Conservation (phyloP, 1,284 basidiomycete species). For the Porogramme epimiltina region DNA sequence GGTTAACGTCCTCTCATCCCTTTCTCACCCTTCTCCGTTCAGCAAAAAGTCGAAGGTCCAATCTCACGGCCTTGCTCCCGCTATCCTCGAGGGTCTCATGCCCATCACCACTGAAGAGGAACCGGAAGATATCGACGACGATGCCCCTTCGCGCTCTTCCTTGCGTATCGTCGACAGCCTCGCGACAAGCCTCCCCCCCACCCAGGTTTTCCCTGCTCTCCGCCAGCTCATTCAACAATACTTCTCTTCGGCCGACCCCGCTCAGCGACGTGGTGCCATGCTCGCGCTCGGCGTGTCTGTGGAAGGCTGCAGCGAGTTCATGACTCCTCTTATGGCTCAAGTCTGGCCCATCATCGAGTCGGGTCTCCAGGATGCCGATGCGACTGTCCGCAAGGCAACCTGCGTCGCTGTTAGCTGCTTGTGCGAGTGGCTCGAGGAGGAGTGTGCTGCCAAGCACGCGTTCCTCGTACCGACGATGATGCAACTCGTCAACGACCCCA, state of each 20-base stretch:
- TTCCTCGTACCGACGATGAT: conserved; percentile 92
- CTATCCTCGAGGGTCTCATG: conserved; percentile 91
- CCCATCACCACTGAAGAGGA: conserved; percentile 92
- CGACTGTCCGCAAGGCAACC: conserved; percentile 90
- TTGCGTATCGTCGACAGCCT: conserved; percentile 95
- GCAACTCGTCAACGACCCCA: conserved; percentile 85
- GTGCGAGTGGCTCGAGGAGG: conserved; percentile 97
- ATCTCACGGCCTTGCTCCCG: conserved; percentile 81
- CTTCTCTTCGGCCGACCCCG: conserved; percentile 79
- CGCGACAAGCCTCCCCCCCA: conserved; percentile 91
- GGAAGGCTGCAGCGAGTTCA: conserved; percentile 98
- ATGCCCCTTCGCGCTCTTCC: conserved; percentile 91
- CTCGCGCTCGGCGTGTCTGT: conserved; percentile 96
- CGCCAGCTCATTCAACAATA: conserved; percentile 82
- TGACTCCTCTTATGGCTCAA: conserved; percentile 90
- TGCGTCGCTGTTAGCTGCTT: conserved; percentile 96
- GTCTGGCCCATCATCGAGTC: conserved; percentile 96
- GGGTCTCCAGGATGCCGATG: conserved; percentile 84
- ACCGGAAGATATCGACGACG: conserved; percentile 88
- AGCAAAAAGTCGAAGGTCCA: conserved; percentile 98
- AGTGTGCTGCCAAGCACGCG: conserved; percentile 85
- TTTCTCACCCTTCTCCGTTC: conserved; percentile 7
- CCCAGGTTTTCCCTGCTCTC: conserved; percentile 95
- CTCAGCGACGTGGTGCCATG: conserved; percentile 89
- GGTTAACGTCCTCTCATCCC: not conserved